Conservation (phyloP, 169 alveolate species). For the Babesia sp. region DNA sequence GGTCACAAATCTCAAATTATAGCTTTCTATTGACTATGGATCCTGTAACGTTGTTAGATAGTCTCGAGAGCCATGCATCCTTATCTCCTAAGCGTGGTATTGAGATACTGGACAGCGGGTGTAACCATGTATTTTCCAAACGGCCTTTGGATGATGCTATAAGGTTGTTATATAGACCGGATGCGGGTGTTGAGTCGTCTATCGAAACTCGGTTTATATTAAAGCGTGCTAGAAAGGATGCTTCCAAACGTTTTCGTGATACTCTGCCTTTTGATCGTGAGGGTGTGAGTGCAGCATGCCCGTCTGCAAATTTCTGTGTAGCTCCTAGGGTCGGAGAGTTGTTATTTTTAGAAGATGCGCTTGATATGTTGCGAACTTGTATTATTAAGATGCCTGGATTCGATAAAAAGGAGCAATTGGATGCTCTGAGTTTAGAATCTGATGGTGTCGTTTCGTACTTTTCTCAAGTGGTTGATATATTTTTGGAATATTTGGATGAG, state of each 20-base stretch:
- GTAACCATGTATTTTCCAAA: background rate
- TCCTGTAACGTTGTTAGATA: conserved; percentile 5
- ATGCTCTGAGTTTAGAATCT: background rate
- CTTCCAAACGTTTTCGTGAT: too few relatives aligned
- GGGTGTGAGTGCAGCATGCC: background rate
- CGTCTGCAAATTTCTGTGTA: background rate
- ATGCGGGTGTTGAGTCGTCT: too few relatives aligned
- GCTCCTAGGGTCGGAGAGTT: conserved; percentile 17
- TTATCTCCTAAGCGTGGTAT: background rate
- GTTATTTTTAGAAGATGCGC: conserved; percentile 18
- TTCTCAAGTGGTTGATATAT: conserved; percentile 9
- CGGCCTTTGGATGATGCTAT: background rate
- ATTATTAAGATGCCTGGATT: conserved; percentile 17
- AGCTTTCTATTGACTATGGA: too few relatives aligned
- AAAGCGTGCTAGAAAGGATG: too few relatives aligned
- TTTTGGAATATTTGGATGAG: conserved; percentile 13
- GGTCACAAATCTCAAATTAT: background rate
- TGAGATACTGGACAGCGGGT: background rate
- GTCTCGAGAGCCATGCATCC: background rate
- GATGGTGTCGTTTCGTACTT: conserved; percentile 20
- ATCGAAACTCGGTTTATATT: too few relatives aligned
- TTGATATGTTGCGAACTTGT: conserved; percentile 10
- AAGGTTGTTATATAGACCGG: background rate
- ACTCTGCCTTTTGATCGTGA: background rate
- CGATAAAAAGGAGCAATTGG: background rate